Conservation (phyloP, 768 basidiomycete species). For the Tephrocybe sp. region DNA sequence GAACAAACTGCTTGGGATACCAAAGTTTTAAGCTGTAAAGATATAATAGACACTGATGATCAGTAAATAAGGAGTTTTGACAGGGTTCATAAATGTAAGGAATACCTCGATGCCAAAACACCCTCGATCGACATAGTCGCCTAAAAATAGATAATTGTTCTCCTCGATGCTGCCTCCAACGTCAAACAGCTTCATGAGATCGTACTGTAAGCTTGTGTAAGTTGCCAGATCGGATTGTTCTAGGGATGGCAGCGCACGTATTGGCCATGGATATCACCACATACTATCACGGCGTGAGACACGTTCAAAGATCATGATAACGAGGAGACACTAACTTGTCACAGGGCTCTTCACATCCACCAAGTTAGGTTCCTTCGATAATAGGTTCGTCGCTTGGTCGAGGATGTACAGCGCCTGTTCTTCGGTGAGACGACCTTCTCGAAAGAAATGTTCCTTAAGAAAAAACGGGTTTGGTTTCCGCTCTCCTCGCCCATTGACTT, state of each 20-base stretch:
- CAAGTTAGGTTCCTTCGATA: constrained; percentile 80
- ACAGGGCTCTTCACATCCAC: constrained; percentile 86
- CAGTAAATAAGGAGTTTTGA: constrained; percentile 19
- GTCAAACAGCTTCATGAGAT: constrained; percentile 97
- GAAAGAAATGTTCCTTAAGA: constrained; percentile 86
- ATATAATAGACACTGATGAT: constrained; percentile 76
- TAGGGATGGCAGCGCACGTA: constrained; percentile 51
- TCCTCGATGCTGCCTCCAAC: constrained; percentile 84
- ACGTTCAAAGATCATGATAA: background rate
- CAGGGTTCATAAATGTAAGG: constrained; percentile 7
- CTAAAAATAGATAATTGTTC: constrained; percentile 88
- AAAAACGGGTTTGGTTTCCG: constrained; percentile 72
- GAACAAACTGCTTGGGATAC: constrained; percentile 76
- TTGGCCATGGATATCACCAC: constrained; percentile 97
- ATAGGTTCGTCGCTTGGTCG: constrained; percentile 58
- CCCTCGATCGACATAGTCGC: constrained; percentile 97
- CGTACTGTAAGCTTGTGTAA: constrained; percentile 57
- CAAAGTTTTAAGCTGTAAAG: constrained; percentile 91
- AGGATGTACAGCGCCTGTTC: constrained; percentile 84
- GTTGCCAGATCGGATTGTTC: background rate
- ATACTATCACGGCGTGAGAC: constrained; percentile 51
- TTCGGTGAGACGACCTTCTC: constrained; percentile 81
- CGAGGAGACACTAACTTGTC: constrained; percentile 61
- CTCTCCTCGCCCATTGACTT: constrained; percentile 46
- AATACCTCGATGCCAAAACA: constrained; percentile 73